phyloP scores from a whole-genome alignment of 345 rosid genomes.

The Murraya koenigii region DNA sequence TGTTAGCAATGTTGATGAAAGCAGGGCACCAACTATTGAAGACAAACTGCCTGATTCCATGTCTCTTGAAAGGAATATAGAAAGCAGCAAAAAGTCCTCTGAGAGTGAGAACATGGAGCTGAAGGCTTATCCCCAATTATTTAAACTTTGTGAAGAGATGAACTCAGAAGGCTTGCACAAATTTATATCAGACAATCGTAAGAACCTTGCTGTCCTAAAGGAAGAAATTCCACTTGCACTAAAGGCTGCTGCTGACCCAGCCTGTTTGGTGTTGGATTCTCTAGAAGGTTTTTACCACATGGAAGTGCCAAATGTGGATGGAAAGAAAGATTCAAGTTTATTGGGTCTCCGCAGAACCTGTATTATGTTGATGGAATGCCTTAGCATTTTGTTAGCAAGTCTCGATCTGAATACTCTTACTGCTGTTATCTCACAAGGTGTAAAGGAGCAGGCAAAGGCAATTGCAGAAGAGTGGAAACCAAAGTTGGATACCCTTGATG shows the following conservation, averaged over 20 bases:
- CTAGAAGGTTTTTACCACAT: constrained; percentile 72
- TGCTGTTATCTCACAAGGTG: constrained; percentile 57
- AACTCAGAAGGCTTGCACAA: constrained; percentile 87
- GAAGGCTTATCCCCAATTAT: constrained; percentile 71
- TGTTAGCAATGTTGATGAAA: constrained; percentile 37
- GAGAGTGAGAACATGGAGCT: constrained; percentile 52
- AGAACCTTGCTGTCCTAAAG: constrained; percentile 82
- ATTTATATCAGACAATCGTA: constrained; percentile 95
- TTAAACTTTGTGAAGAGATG: constrained; percentile 82
- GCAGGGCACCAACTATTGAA: constrained; percentile 28
- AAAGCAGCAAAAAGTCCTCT: constrained; percentile 44
- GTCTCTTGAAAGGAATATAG: constrained; percentile 51
- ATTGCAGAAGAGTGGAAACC: constrained; percentile 95
- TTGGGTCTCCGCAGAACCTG: constrained; percentile 96
- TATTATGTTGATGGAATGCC: constrained; percentile 99
- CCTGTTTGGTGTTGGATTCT: constrained; percentile 73
- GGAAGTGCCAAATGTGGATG: constrained; percentile 61
- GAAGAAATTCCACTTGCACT: constrained; percentile 91
- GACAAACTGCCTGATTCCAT: constrained; percentile 47
- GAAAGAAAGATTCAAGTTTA: constrained; percentile 83
- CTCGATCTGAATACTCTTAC: constrained; percentile 42
- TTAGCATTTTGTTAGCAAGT: constrained; percentile 60
- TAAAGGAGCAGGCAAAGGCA: constrained; percentile 70
- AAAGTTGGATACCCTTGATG: constrained; percentile 66
- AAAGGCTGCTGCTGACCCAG: constrained; percentile 77